Base-by-base conservation (phyloP, 331 rosid genomes). In the Malus hybrid region DNA sequence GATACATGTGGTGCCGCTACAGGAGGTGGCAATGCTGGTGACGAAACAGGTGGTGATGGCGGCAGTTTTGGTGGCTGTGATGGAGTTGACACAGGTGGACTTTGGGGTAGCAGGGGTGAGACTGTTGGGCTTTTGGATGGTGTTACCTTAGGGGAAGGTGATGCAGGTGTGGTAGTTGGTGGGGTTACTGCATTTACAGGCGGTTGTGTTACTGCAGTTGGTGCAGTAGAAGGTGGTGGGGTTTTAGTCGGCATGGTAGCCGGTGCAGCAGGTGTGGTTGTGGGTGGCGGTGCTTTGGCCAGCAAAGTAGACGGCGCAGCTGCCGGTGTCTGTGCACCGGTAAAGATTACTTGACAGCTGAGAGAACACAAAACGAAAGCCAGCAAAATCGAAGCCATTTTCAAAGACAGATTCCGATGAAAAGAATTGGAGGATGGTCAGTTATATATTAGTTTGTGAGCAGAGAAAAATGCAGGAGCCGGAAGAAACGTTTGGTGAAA, bases 61-160 rank as follows among this genome's bases (percentile, higher is more conserved):
- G 59, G 83, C 27, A 65, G 72, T 14, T 76, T 29, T 33, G 84
- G 97, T 72, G 98, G 88, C 52, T 76, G 80, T 4, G 87, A 59
- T 15, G 97, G 97, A 64, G 90, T 14, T 7, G 85, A 64, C 42
- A 79, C 81, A 10, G 96, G 92, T 66, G 97, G 75, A 60, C 18
- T 68, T 72, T 82, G 93, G 55, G 92, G 87, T 69, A 84, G 87
- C 48, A 89, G 91, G 65, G 82, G 88, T 24, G 90, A 85, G 6
- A 78, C 80, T 5, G 76, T 70, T 16, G 93, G 87, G 77, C 86
- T 86, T 60, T 65, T 36, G 54, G 81, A 76, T 1, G 98, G 91
- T 54, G 90, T 81, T 42, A 69, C 84, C 67, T 80, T 86, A 29
- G 93, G 93, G 60, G 91, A 59, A 7, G 93, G 90, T 31, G 89